These are phyloP conservation scores for Xylaria sp. DNA, from an alignment of 2,329 filamentous ascomycete genomes.

Conservation along the genomic window DNA sequence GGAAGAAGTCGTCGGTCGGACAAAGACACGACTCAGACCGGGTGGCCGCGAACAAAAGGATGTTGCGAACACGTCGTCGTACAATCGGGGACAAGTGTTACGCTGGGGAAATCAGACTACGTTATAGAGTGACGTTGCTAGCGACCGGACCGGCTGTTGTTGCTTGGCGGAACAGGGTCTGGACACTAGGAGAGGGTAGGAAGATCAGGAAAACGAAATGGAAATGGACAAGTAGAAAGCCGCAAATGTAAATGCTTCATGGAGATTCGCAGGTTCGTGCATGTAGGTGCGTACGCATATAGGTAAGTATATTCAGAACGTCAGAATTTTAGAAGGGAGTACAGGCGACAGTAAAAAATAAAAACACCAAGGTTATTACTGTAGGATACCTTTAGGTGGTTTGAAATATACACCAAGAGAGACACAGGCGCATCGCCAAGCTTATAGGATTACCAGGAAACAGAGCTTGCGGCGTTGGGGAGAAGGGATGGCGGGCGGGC, in stretches of 20 bases:
- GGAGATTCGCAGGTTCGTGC: not conserved
- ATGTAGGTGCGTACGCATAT: too few species aligned
- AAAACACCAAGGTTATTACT: not conserved
- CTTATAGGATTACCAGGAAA: slow-evolving; percentile 12
- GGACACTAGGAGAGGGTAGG: not conserved
- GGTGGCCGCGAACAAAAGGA: slow-evolving; percentile 5
- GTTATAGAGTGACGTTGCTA: slow-evolving; percentile 4
- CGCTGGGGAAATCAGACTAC: not conserved
- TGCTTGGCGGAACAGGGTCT: not conserved
- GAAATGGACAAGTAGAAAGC: too few species aligned
- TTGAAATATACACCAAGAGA: slow-evolving; percentile 27
- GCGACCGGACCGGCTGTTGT: slow-evolving; percentile 2
- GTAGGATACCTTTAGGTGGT: not conserved
- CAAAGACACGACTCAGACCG: slow-evolving; percentile 19
- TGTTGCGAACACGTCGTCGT: slow-evolving; percentile 6
- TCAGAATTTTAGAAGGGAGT: slow-evolving; percentile 1
- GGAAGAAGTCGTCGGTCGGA: slow-evolving; percentile 20
- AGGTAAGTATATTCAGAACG: slow-evolving; percentile 1
- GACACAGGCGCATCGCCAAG: slow-evolving; percentile 30
- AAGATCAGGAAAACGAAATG: not conserved
- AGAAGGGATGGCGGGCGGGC: not conserved
- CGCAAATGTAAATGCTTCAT: not conserved
- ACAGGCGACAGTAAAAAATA: not conserved
- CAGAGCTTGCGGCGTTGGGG: slow-evolving; percentile 1
- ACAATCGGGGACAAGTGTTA: slow-evolving; percentile 6